Evolutionary conservation across 176 grass and related monocot genomes (phyloP), one percentile per base, ranked within the genome.

Genomic region (Hordeum marinum): DNA sequence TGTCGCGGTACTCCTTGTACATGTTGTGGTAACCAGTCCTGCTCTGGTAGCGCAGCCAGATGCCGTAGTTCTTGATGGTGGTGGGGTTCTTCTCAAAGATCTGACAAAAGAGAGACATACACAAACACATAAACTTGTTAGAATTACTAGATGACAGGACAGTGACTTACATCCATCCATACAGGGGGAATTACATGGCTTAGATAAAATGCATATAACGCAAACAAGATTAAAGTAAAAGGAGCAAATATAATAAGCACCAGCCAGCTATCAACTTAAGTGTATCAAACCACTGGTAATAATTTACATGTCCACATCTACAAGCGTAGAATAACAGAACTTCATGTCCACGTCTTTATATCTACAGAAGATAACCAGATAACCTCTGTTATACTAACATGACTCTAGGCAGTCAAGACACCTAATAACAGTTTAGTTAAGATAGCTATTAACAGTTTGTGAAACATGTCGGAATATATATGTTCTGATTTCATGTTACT

Each of bases 1-100:
- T 99, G 84, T 99, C 93, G 23, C 90, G 93, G 84, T 81, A 96
- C 57, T 99, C 96, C 91, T 96, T 99, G 86, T 99, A 96, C 96
- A 99, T 96, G 84, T 99, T 94, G 59, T 99, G 96, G 72, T 99
- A 99, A 7, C 96, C 96, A 0, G 93, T 99, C 42, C 93, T 86
- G 82, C 93, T 94, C 87, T 99, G 96, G 79, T 99, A 99, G 2
- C 91, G 60, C 18, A 99, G 75, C 96, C 96, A 96, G 79, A 99
- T 96, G 46, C 91, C 96, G 24, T 89, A 96, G 79, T 96, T 99
- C 90, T 99, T 99, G 24, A 99, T 95, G 2, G 88, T 95, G 36
- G 96, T 99, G 0, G 96, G 90, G 74, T 96, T 92, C 29, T 85
- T 80, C 86, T 96, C 93, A n/a, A 96, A 96, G 41, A 96, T 99